Evolutionary conservation across 306 rosid genomes (phyloP), one percentile per base, ranked within the genome.

Genomic region (Vicia villosa): DNA sequence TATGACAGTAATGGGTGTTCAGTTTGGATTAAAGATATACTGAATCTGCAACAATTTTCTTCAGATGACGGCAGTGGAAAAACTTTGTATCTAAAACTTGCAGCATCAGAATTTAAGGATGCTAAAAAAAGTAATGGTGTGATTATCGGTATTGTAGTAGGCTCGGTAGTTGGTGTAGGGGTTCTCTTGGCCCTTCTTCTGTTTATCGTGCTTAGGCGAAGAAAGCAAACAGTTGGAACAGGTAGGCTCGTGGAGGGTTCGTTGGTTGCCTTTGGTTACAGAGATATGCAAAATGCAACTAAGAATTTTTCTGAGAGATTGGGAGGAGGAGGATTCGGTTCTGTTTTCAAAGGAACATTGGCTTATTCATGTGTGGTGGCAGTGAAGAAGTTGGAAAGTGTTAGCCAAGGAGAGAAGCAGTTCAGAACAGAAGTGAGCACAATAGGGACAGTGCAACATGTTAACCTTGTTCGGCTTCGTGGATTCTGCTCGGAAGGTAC

Each of bases 241-340:
- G 74, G 80, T 1, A 80, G 52, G 30, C 60, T 37, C 12, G 26
- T 79, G 73, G 91, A 83, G 30, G 86, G 83, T 59, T 77, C 75
- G 0, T 50, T 71, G 67, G 77, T 73, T 74, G 88, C 80, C 22
- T 86, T 71, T 77, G 76, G 78, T n/a, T 84, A 84, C 24, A 71
- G 75, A 66, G 86, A 84, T 68, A 49, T 84, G 72, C 86, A 84
- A 54, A 80, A 72, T 13, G 85, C 80, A 17, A 86, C 84, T 1
- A 77, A 85, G 80, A 85, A 90, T 68, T 92, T 92, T 82, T 88
- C 91, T 0, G 88, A 90, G 34, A 92, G 90, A 77, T 80, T 92
- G 26, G 98, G 96, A 8, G 96, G 56, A 28, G 96, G 93, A 8
- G 96, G 96, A 6, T 92, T 92, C 47, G 96, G 98, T 70, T 88